These are phyloP conservation scores for Pichia sp. DNA, from an alignment of 1,139 yeast species.

Conservation along the genomic window DNA sequence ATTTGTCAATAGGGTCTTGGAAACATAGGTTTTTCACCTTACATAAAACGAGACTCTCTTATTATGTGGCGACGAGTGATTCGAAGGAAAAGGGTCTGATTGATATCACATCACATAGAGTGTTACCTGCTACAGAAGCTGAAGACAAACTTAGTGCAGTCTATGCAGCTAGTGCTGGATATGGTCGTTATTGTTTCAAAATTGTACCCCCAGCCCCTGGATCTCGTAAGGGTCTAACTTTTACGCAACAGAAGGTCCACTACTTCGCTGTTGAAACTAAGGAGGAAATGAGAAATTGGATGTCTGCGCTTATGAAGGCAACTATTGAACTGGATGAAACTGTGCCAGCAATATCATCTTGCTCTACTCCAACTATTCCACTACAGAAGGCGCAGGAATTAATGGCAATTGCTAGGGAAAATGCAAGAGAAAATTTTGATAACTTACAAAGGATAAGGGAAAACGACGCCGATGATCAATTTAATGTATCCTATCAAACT, in stretches of 20 bases:
- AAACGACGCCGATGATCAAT: neutral
- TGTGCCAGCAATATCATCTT: constrained; percentile 90
- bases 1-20: constrained; percentile 83
- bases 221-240: constrained; percentile 85
- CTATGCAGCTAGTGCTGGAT: constrained; percentile 89
- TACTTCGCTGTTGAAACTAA: constrained; percentile 90
- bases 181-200: constrained; percentile 88
- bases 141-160: constrained; percentile 73
- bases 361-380: constrained; percentile 90
- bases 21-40: constrained; percentile 81
- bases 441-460: constrained; percentile 35
- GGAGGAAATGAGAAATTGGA: constrained; percentile 94
- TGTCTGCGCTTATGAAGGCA: constrained; percentile 90
- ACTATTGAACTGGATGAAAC: constrained; percentile 93
- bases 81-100: constrained; percentile 84
- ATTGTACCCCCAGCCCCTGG: constrained; percentile 98
- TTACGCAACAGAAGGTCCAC: constrained; percentile 93
- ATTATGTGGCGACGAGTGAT: constrained; percentile 73
- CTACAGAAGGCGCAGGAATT: constrained; percentile 81
- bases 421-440: constrained; percentile 56
- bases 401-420: constrained; percentile 74
- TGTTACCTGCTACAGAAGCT: constrained; percentile 64
- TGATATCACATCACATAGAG: constrained; percentile 93
- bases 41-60: constrained; percentile 89
- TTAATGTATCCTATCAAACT: neutral